Percentiles rank a stretch among this genome's conserved stretches.
Conservation (phyloP, 345 rosid genomes). For the Excoecaria agallocha region DNA sequence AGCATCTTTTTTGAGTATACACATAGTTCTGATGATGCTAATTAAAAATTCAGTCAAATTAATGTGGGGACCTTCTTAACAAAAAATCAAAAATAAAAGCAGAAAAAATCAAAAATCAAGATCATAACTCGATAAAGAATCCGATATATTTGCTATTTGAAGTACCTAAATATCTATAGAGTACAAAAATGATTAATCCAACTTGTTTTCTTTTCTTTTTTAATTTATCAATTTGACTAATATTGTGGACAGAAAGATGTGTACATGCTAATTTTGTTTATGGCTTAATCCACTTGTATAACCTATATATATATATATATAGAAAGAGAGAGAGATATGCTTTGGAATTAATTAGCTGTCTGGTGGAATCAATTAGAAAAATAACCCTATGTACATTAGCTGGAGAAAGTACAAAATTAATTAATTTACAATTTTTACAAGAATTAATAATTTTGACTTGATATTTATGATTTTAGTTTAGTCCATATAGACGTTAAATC, state of each 20-base stretch:
- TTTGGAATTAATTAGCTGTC: not conserved
- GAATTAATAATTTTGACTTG: not conserved
- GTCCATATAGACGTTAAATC: not conserved
- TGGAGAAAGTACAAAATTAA: too few relatives aligned
- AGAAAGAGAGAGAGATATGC: too few relatives aligned
- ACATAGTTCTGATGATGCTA: too few relatives aligned
- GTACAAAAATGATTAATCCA: not conserved
- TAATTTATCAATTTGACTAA: not conserved
- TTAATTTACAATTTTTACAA: too few relatives aligned
- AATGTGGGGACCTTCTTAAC: not conserved
- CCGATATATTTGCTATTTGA: not conserved
- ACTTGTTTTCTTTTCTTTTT: not conserved
- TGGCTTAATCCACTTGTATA: not conserved
- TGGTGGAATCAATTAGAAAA: not conserved
- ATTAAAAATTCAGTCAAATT: not conserved
- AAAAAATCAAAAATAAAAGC: not conserved
- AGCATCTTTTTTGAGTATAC: too few relatives aligned
- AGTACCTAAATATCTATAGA: not conserved
- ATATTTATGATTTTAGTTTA: not conserved
- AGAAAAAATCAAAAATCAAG: not conserved
- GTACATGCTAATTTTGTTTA: not conserved
- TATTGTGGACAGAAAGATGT: not conserved
- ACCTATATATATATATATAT: too few relatives aligned
- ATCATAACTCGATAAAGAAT: not conserved
- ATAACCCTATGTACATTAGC: too few relatives aligned